Conservation (phyloP, 768 basidiomycete genomes). For the Mycena belliarum region DNA sequence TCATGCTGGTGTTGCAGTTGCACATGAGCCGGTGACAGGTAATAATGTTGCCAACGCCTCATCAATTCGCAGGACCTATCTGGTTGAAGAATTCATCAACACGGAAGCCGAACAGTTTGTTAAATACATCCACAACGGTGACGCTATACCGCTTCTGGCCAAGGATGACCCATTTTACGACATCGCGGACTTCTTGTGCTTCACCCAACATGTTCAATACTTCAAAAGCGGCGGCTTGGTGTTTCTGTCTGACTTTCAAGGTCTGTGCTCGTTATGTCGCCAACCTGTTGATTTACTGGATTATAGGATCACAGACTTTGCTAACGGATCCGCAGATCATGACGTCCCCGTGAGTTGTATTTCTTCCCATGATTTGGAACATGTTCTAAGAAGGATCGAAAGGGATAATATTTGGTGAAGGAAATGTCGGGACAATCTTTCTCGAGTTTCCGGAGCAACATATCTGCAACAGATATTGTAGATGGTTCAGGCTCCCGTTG, state of each 20-base stretch:
- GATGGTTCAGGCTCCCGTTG: constrained; percentile 1
- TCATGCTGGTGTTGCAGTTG: too few species aligned
- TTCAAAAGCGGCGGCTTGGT: constrained; percentile 22
- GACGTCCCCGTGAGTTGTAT: background rate
- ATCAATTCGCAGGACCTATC: constrained; percentile 2
- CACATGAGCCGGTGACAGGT: too few species aligned
- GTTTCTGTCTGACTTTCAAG: constrained; percentile 31
- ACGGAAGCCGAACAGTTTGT: constrained; percentile 15
- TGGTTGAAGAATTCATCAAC: constrained; percentile 24
- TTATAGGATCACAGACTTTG: background rate
- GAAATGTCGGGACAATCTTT: background rate
- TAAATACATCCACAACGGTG: constrained; percentile 29
- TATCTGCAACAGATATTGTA: constrained; percentile 3
- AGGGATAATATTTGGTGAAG: background rate
- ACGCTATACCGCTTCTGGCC: constrained; percentile 10
- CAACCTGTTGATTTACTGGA: background rate
- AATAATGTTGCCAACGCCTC: background rate
- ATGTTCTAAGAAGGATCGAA: background rate
- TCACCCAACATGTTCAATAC: constrained; percentile 31
- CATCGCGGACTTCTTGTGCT: constrained; percentile 24
- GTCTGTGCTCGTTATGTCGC: constrained; percentile 4
- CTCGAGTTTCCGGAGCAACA: background rate
- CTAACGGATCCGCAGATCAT: constrained; percentile 7
- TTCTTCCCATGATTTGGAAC: background rate
- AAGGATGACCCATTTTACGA: background rate